phyloP scores from a whole-genome alignment of 148 eudicot species.

The Spergularia bocconei region DNA sequence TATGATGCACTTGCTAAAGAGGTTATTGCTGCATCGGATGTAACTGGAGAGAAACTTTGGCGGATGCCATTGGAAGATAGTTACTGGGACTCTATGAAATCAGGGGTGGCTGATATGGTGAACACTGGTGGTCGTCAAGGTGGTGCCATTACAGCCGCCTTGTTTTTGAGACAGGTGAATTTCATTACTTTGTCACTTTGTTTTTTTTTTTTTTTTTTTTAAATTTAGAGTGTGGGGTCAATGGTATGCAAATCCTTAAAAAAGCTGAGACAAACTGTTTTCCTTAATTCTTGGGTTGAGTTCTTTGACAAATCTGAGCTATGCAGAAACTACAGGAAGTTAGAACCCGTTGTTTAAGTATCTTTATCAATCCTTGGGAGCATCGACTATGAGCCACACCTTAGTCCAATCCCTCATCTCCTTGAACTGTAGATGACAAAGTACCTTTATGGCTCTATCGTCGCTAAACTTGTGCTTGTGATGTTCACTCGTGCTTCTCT shows the following conservation, averaged over 20 bases:
- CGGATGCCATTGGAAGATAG: conserved; percentile 90
- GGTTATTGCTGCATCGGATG: conserved; percentile 72
- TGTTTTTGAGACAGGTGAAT: conserved; percentile 92
- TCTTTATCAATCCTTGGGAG: too few species aligned
- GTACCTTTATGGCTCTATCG: too few species aligned
- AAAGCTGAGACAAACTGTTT: background rate
- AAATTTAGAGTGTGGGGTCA: background rate
- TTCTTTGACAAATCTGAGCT: background rate
- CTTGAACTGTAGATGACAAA: background rate
- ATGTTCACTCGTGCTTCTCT: too few species aligned
- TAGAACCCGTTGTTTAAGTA: background rate
- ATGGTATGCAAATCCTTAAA: background rate
- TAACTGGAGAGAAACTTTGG: conserved; percentile 89
- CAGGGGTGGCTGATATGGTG: conserved; percentile 95
- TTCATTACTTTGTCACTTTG: background rate
- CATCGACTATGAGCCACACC: background rate
- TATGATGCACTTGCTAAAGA: conserved; percentile 81
- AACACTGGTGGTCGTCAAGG: conserved; percentile 96
- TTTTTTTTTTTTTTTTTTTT: background rate
- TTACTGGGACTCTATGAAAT: conserved; percentile 97
- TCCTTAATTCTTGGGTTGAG: background rate
- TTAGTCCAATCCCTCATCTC: background rate
- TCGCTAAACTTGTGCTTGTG: too few species aligned
- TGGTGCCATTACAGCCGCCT: conserved; percentile 92
- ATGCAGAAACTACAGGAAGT: background rate